These are phyloP conservation scores for Elongisporangium prolatum DNA, from an alignment of 352 stramenopile species.

Conservation along the genomic window DNA sequence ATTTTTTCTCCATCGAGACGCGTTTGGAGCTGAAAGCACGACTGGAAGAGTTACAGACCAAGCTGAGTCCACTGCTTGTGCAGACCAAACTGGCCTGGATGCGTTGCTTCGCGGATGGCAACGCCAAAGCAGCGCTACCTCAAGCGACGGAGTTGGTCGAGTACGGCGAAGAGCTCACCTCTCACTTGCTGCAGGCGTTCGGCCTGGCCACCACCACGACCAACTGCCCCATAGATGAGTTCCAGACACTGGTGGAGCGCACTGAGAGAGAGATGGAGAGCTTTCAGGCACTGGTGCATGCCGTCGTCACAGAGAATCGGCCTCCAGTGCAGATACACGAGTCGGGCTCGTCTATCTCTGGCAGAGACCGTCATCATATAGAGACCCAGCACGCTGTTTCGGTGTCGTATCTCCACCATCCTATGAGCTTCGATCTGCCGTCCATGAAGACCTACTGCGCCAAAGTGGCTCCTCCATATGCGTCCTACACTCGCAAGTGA, in stretches of 20 bases:
- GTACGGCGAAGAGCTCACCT: conserved; percentile 32
- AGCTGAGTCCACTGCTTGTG: conserved; percentile 38
- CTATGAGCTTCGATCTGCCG: conserved; percentile 39
- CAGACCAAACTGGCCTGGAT: conserved; percentile 59
- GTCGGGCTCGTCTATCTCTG: neutral
- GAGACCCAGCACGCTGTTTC: conserved; percentile 1
- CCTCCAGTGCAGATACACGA: neutral
- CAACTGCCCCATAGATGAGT: conserved; percentile 31
- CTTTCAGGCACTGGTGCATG: conserved; percentile 34
- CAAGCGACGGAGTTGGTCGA: conserved; percentile 31
- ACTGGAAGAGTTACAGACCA: conserved; percentile 28
- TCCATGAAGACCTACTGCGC: conserved; percentile 71
- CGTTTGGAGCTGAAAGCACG: conserved; percentile 42
- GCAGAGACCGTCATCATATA: neutral
- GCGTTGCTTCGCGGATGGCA: conserved; percentile 31
- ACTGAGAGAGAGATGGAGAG: conserved; percentile 28
- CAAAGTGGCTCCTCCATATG: conserved; percentile 53
- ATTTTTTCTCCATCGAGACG: conserved; percentile 63
- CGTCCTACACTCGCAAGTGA: conserved; percentile 32
- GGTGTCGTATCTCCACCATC: conserved; percentile 19
- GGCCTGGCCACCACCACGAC: conserved; percentile 21
- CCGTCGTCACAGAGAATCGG: conserved; percentile 14
- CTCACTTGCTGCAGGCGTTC: conserved; percentile 35
- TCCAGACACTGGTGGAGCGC: conserved; percentile 36
- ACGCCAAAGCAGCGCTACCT: neutral